These are phyloP conservation scores for Dactylellina sp. DNA, from an alignment of 2,329 filamentous ascomycete species.

Conservation along the genomic window DNA sequence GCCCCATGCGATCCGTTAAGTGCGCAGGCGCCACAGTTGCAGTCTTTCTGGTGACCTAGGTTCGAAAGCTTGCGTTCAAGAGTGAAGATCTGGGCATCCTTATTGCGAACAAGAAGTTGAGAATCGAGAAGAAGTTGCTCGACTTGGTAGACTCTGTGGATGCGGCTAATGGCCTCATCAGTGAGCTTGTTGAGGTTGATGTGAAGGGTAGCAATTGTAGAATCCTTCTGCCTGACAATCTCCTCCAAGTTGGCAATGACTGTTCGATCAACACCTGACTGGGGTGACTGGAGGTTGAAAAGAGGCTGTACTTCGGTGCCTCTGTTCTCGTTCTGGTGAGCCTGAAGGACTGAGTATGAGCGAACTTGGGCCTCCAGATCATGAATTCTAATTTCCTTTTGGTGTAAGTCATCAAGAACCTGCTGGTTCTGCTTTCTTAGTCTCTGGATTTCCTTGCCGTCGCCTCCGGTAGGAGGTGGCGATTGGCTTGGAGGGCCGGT, in stretches of 20 bases:
- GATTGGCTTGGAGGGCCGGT: slow-evolving; percentile 38
- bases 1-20: slow-evolving; percentile 3
- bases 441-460: slow-evolving; percentile 39
- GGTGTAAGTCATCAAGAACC: slow-evolving; percentile 43
- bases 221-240: slow-evolving; percentile 53
- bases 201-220: slow-evolving; percentile 51
- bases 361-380: slow-evolving; percentile 54
- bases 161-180: slow-evolving; percentile 51
- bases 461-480: slow-evolving; percentile 35
- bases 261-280: slow-evolving; percentile 12
- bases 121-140: slow-evolving; percentile 53
- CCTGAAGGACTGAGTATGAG: slow-evolving; percentile 41
- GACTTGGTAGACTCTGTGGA: slow-evolving; percentile 54
- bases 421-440: slow-evolving; percentile 55
- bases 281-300: slow-evolving; percentile 19
- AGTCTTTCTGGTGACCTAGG: slow-evolving; percentile 47
- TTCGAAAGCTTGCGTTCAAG: slow-evolving; percentile 46
- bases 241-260: slow-evolving; percentile 46
- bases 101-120: slow-evolving; percentile 49
- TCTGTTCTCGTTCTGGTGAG: slow-evolving; percentile 39
- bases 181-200: slow-evolving; percentile 53
- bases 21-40: slow-evolving; percentile 43
- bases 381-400: slow-evolving; percentile 54
- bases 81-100: slow-evolving; percentile 49
- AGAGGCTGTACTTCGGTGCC: slow-evolving; percentile 33